Evolutionary conservation across 257 asterid species (phyloP).

Genomic region (Mentha longifolia): DNA sequence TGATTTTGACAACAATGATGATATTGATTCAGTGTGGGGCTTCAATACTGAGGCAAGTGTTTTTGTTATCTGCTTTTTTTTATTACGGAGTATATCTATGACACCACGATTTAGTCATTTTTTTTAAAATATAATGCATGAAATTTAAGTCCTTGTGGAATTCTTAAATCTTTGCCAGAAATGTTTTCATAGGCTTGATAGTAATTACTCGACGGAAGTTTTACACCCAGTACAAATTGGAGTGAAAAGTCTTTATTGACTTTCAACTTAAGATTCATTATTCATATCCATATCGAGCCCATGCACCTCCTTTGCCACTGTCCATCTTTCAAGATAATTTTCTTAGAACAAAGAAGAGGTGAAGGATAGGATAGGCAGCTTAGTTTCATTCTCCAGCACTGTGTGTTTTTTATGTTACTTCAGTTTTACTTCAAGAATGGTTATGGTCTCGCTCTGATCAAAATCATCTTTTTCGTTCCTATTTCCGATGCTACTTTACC

Average conservation of each 20-base stretch:
- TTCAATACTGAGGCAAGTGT: slow-evolving; percentile 77
- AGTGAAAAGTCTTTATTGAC: no score
- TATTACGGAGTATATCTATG: no score
- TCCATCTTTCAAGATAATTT: not conserved
- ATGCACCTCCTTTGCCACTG: not conserved
- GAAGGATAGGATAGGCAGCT: not conserved
- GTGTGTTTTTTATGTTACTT: no score
- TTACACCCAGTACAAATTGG: no score
- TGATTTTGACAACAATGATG: slow-evolving; percentile 83
- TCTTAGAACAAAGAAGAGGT: not conserved
- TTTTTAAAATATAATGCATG: not conserved
- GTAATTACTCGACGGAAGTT: not conserved
- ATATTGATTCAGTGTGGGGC: slow-evolving; percentile 98
- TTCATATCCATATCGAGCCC: not conserved
- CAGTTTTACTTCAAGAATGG: no score
- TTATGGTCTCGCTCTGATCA: not conserved
- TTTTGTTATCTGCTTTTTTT: slow-evolving; percentile 24
- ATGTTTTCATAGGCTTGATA: not conserved
- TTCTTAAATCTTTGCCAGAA: not conserved
- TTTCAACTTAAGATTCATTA: not conserved
- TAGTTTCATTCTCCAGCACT: slow-evolving; percentile 9
- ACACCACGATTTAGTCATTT: slow-evolving; percentile 21
- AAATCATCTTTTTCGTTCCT: not conserved
- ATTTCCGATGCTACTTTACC: slow-evolving; percentile 13
- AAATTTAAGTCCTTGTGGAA: not conserved